Percentiles rank a stretch among this genome's conserved stretches.
Conservation (phyloP, 345 rosid species). For the Eutrema heterophyllum region DNA sequence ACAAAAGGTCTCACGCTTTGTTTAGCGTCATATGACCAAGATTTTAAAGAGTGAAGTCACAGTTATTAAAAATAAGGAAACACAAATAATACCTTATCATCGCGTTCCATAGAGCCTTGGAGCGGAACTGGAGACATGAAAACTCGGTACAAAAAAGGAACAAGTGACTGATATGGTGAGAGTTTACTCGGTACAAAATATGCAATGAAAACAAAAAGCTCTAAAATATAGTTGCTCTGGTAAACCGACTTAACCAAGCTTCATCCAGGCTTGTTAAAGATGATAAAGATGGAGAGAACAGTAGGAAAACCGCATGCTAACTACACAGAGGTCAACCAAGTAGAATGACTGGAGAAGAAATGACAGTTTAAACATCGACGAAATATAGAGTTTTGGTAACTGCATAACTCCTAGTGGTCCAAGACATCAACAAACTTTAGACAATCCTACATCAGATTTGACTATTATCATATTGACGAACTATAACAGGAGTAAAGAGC, state of each 20-base stretch:
- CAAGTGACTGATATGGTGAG: too few relatives aligned
- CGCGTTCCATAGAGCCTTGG: slow-evolving; percentile 74
- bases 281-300: neutral
- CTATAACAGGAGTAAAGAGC: neutral
- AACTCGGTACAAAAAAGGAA: too few relatives aligned
- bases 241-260: neutral
- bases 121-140: too few relatives aligned
- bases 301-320: neutral
- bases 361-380: neutral
- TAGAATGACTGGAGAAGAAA: too few relatives aligned
- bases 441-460: neutral
- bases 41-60: neutral
- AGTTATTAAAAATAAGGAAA: neutral
- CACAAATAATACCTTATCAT: slow-evolving; percentile 69
- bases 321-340: slow-evolving; percentile 1
- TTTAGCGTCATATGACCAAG: neutral
- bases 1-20: neutral
- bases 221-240: neutral
- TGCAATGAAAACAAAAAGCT: neutral
- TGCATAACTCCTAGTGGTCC: neutral
- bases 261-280: slow-evolving; percentile 4
- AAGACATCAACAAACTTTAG: neutral
- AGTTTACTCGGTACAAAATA: too few relatives aligned
- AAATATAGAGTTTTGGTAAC: slow-evolving; percentile 12
- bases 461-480: neutral